phyloP scores from a whole-genome alignment of 805 yeast species.

The Candida tammaniensis region DNA sequence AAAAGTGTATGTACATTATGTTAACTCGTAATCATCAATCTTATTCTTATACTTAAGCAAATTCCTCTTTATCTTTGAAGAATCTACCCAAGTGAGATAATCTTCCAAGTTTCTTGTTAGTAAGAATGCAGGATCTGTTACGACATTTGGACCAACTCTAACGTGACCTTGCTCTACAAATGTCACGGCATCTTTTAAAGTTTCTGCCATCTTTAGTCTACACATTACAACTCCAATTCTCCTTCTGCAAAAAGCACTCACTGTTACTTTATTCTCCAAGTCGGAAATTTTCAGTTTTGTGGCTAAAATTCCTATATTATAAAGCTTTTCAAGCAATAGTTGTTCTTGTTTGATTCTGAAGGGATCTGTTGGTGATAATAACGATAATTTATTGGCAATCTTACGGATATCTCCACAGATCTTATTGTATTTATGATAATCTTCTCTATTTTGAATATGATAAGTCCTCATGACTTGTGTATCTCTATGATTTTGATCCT shows the following conservation, averaged over 20 bases:
- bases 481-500: conserved; percentile 91
- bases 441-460: conserved; percentile 92
- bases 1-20: not conserved
- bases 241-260: conserved; percentile 87
- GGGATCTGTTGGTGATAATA: conserved; percentile 84
- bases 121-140: conserved; percentile 93
- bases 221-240: conserved; percentile 95
- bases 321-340: conserved; percentile 79
- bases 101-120: conserved; percentile 95
- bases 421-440: conserved; percentile 89
- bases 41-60: conserved; percentile 81
- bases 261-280: conserved; percentile 87
- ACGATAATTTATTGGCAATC: conserved; percentile 79
- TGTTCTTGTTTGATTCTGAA: conserved; percentile 87
- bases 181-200: conserved; percentile 81
- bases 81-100: conserved; percentile 96
- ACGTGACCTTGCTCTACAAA: conserved; percentile 97
- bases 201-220: conserved; percentile 89
- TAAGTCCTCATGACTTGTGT: conserved; percentile 95
- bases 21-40: conserved; percentile 57
- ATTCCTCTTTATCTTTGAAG: conserved; percentile 87
- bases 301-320: conserved; percentile 82
- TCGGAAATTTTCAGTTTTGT: conserved; percentile 90
- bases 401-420: conserved; percentile 91
- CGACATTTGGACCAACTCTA: conserved; percentile 92